Evolutionary conservation across 169 alveolate species (phyloP).

Genomic region (Cryptosporidium felis): DNA sequence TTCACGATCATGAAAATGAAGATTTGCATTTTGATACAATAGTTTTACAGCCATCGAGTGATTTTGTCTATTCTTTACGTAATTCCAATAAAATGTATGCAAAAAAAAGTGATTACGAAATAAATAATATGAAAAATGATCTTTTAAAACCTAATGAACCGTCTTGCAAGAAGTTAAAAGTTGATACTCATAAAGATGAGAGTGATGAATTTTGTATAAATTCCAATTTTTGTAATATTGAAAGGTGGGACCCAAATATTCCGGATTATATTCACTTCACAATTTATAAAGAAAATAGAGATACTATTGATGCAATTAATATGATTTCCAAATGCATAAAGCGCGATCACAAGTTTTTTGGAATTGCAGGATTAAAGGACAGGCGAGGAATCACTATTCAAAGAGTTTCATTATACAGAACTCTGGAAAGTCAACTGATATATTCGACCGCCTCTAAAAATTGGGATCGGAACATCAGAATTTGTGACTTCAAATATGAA

Average conservation of each 20-base stretch:
- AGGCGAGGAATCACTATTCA: constrained; percentile 93
- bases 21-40: neutral
- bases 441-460: constrained; percentile 74
- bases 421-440: constrained; percentile 78
- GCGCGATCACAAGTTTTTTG: constrained; percentile 83
- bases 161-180: neutral
- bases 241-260: constrained; percentile 53
- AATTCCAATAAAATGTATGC: neutral
- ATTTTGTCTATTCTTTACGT: constrained; percentile 36
- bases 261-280: constrained; percentile 79
- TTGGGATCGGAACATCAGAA: constrained; percentile 82
- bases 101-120: neutral
- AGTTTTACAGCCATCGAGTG: constrained; percentile 34
- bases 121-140: neutral
- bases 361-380: constrained; percentile 92
- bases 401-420: constrained; percentile 67
- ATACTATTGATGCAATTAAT: constrained; percentile 88
- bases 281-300: constrained; percentile 87
- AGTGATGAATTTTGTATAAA: neutral
- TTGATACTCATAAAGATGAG: neutral
- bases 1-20: neutral
- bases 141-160: neutral
- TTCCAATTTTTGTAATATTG: neutral
- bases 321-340: constrained; percentile 85
- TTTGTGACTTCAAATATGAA: constrained; percentile 84